Evolutionary conservation across 2,329 filamentous ascomycete species (phyloP).

Genomic region (Aspergillus fischeri): DNA sequence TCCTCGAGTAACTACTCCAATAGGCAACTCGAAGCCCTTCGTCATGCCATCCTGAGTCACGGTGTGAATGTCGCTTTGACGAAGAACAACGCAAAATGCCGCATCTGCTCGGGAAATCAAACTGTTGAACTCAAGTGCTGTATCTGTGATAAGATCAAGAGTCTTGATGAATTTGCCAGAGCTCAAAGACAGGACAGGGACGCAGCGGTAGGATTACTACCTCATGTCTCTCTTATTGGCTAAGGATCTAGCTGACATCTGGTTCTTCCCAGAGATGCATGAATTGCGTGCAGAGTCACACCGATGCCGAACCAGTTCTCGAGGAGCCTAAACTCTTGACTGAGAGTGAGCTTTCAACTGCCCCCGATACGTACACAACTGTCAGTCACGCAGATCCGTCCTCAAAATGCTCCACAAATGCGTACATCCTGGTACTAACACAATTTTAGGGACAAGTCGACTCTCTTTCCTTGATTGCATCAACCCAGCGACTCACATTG

Average conservation of each 20-base stretch:
- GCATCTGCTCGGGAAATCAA: conserved; percentile 41
- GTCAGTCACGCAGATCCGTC: conserved; percentile 3
- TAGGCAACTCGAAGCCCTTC: conserved; percentile 41
- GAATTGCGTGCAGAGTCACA: conserved; percentile 32
- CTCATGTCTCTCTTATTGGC: background rate
- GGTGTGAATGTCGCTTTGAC: conserved; percentile 14
- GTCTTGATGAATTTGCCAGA: conserved; percentile 49
- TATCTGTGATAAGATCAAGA: conserved; percentile 45
- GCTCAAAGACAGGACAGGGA: conserved; percentile 45
- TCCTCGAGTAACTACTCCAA: conserved; percentile 41
- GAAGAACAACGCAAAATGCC: conserved; percentile 36
- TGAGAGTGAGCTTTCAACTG: conserved; percentile 12
- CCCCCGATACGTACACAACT: conserved; percentile 1
- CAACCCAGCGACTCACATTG: conserved; percentile 1
- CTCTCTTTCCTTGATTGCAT: conserved; percentile 3
- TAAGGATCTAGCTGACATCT: background rate
- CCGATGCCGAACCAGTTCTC: conserved; percentile 30
- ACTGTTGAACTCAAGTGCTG: conserved; percentile 47
- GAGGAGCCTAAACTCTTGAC: conserved; percentile 27
- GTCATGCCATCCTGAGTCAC: conserved; percentile 19
- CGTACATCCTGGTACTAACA: background rate
- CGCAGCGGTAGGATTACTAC: conserved; percentile 37
- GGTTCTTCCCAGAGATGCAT: conserved; percentile 37
- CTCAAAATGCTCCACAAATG: background rate
- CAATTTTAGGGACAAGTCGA: conserved; percentile 14